phyloP scores from a whole-genome alignment of 2,329 filamentous ascomycete genomes.

The Aaosphaeria arxii region DNA sequence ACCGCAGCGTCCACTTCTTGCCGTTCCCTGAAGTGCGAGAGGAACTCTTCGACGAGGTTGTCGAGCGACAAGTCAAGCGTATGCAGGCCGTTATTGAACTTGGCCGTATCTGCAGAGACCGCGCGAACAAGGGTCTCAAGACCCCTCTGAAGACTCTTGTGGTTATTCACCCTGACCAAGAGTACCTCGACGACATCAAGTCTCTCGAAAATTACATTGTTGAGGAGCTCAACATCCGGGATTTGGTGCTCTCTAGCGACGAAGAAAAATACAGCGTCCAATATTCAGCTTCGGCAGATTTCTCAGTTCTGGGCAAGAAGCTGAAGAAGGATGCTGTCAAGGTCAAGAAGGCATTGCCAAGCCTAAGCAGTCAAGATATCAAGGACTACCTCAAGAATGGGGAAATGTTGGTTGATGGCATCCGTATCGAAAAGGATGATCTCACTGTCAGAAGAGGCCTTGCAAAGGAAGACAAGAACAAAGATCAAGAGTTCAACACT shows the following conservation, averaged over 20 bases:
- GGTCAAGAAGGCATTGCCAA: slow-evolving; percentile 86
- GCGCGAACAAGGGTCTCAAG: slow-evolving; percentile 80
- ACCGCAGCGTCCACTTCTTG: slow-evolving; percentile 88
- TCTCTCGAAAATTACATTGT: slow-evolving; percentile 84
- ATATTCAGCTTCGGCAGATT: slow-evolving; percentile 86
- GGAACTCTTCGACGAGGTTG: slow-evolving; percentile 80
- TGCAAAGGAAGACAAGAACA: slow-evolving; percentile 67
- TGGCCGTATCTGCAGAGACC: slow-evolving; percentile 79
- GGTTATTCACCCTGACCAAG: slow-evolving; percentile 77
- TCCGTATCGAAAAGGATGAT: slow-evolving; percentile 77
- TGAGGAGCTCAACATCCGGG: slow-evolving; percentile 87
- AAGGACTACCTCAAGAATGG: slow-evolving; percentile 72
- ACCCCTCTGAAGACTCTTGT: slow-evolving; percentile 86
- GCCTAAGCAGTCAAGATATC: slow-evolving; percentile 74
- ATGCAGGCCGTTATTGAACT: slow-evolving; percentile 98
- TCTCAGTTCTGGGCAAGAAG: slow-evolving; percentile 94
- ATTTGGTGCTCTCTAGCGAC: slow-evolving; percentile 79
- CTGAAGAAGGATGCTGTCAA: slow-evolving; percentile 90
- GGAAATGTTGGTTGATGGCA: slow-evolving; percentile 79
- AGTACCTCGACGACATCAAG: slow-evolving; percentile 83
- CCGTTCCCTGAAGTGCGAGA: slow-evolving; percentile 83
- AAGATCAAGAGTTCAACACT: slow-evolving; percentile 80
- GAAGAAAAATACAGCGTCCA: slow-evolving; percentile 90
- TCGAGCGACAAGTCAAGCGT: slow-evolving; percentile 80
- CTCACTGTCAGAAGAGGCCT: slow-evolving; percentile 78